Conservation (phyloP, 83 land plant genomes). For the Diphasiastrum complanatum region DNA sequence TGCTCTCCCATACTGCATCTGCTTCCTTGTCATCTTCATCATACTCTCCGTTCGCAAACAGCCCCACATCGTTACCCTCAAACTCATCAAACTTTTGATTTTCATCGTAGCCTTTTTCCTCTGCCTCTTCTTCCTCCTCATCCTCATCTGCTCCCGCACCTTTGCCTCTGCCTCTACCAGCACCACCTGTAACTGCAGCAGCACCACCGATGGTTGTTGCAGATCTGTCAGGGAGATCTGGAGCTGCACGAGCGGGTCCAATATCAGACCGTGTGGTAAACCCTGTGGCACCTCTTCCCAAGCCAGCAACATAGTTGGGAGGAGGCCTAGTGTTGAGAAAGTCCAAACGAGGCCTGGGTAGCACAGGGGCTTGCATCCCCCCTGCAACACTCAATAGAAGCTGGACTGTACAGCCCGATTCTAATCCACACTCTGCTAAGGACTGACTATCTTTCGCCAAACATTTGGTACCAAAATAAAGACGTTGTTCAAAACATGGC, state of each 20-base stretch:
- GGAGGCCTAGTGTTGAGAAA: constrained; percentile 82
- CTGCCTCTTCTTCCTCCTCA: constrained; percentile 63
- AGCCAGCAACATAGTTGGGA: constrained; percentile 82
- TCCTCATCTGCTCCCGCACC: constrained; percentile 58
- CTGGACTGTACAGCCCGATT: constrained; percentile 26
- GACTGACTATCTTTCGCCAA: too few relatives aligned
- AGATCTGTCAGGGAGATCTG: constrained; percentile 72
- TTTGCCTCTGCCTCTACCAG: constrained; percentile 39
- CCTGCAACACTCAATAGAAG: constrained; percentile 43
- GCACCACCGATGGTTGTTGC: constrained; percentile 64
- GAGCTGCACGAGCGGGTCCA: constrained; percentile 90
- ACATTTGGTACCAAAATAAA: too few relatives aligned
- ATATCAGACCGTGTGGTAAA: constrained; percentile 96
- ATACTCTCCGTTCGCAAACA: constrained; percentile 85
- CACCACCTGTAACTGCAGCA: constrained; percentile 38
- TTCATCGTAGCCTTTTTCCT: constrained; percentile 80
- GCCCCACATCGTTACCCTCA: constrained; percentile 88
- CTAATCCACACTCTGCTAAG: neutral
- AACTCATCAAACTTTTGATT: constrained; percentile 98
- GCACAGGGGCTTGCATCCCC: constrained; percentile 65
- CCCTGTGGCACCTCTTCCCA: constrained; percentile 91
- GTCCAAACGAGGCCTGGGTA: constrained; percentile 51
- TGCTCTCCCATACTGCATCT: constrained; percentile 85
- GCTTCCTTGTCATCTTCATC: constrained; percentile 99
- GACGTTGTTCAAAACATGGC: too few relatives aligned